Evolutionary conservation across 2,329 filamentous ascomycete genomes (phyloP).

Genomic region (Trichoderma sp.): DNA sequence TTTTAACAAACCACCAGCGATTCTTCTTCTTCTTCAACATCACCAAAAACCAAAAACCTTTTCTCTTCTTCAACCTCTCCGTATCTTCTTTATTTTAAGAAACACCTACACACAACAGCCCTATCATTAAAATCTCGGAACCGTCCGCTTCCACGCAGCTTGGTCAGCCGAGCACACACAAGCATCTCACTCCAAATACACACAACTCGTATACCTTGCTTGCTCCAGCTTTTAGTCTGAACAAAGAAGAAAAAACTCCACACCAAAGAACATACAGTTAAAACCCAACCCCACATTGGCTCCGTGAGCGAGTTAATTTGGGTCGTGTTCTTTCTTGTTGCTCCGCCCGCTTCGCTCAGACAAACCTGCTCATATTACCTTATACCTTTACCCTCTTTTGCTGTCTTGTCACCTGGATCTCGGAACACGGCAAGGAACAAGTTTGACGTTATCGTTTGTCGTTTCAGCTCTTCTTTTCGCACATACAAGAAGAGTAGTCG

Average conservation of each 20-base stretch:
- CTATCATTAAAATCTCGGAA: not conserved
- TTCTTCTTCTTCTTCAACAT: not conserved
- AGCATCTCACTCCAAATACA: not conserved
- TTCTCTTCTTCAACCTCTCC: not conserved
- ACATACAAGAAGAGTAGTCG: not conserved
- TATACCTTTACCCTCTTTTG: not conserved
- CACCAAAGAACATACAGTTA: not conserved
- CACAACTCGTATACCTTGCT: not conserved
- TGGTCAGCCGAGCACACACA: not conserved
- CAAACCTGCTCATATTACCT: not conserved
- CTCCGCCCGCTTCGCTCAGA: not conserved
- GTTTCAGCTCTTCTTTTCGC: not conserved
- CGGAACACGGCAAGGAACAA: not conserved
- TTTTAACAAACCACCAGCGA: not conserved
- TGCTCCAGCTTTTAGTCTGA: not conserved
- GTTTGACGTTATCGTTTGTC: no score
- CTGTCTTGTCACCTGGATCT: not conserved
- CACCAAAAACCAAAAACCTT: not conserved
- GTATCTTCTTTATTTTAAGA: not conserved
- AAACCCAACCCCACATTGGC: not conserved
- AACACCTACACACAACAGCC: not conserved
- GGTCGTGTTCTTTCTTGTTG: not conserved
- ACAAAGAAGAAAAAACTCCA: not conserved
- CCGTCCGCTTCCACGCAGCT: not conserved
- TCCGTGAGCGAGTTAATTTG: conserved; percentile 20